phyloP scores from a whole-genome alignment of 225 moss, liverwort and hornwort species.

The Ulota crispa region DNA sequence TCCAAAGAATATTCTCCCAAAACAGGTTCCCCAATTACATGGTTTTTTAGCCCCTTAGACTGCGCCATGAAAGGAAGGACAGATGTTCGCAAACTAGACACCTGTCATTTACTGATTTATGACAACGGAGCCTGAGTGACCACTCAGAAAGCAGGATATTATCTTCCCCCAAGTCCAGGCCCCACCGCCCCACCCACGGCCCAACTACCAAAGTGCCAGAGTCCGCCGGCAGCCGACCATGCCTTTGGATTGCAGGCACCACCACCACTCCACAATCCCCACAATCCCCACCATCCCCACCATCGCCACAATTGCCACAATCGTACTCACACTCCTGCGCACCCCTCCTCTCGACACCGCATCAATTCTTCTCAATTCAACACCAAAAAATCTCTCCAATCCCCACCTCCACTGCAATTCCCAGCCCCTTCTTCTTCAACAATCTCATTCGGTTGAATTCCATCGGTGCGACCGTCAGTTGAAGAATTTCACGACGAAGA shows the following conservation, averaged over 20 bases:
- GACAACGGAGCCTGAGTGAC: background rate
- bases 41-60: fast-evolving
- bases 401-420: background rate
- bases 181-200: background rate
- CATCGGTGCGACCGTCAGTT: background rate
- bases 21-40: background rate
- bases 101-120: background rate
- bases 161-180: background rate
- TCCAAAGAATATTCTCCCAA: no score
- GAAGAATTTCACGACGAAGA: background rate
- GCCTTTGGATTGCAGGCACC: background rate
- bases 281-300: background rate
- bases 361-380: background rate
- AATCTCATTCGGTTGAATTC: background rate
- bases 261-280: no score
- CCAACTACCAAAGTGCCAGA: background rate
- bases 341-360: background rate
- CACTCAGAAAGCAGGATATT: background rate
- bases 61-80: no score
- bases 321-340: background rate
- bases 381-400: background rate
- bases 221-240: conserved; percentile 15
- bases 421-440: background rate
- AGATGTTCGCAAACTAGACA: background rate
- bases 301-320: background rate